Base-by-base conservation (phyloP, 306 rosid species). In the Comarum palustre region DNA sequence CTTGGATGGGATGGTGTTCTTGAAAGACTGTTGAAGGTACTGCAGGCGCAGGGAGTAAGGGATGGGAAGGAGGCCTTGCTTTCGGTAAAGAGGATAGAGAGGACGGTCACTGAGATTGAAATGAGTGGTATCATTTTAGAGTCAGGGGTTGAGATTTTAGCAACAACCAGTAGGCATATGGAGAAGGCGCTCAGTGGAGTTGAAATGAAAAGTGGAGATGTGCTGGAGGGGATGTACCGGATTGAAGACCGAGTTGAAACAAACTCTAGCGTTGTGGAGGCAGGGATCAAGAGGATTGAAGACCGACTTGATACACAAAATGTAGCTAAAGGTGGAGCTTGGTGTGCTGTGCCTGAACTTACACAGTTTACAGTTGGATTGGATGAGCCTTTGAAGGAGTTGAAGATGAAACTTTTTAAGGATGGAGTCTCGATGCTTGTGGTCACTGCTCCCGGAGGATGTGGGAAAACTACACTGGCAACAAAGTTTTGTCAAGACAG, bases 321-420 rank as follows among this genome's bases (percentile, higher is more conserved):
- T 55, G 25, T 42, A 15, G 38, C 52, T 10, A 0, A 24, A 29
- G 55, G 0, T 52, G 52, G 58, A 55, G 66, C 54, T 54, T 71
- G 75, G 75, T 69, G 90, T 59, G 63, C 74, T 0, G 85, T 86
- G 48, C 90, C 89, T 20, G 22, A 34, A 14, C 79, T 80, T 7
- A 81, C 82, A 9, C 50, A 38, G 7, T 73, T 76, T 38, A 82
- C 38, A 1, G 89, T 90, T 71, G 92, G 90, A 19, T 73, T 90
- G 73, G 92, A 87, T 48, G 73, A 43, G 58, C 82, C 75, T 65
- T 17, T 90, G 72, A 54, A 29, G 73, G 83, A 86, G n/a, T 48
- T 90, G 87, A 87, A 87, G 85, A 15, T 41, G 46, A 52, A 61
- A 73, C 78, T 87, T 68, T 52, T 86, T 0, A 66, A 50, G 42